phyloP scores from a whole-genome alignment of 176 grass and related monocot species.

The Carex pumila region DNA sequence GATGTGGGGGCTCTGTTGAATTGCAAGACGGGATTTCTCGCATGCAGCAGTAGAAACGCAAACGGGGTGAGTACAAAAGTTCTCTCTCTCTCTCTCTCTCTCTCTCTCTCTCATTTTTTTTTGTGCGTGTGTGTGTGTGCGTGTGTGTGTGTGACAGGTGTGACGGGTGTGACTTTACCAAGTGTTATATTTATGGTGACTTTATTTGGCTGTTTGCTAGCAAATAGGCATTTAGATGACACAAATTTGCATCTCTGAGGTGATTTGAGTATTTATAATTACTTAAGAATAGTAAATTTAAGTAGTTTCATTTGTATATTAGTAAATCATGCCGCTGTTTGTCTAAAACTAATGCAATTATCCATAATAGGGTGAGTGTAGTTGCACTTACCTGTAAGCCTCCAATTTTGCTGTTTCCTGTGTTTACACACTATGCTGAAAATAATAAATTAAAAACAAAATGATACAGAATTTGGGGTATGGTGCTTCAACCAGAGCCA shows the following conservation, averaged over 20 bases:
- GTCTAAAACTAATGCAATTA: not conserved
- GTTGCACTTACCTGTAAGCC: not conserved
- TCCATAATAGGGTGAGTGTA: not conserved
- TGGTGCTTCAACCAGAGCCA: not conserved
- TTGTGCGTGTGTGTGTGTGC: not conserved
- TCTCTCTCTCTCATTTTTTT: not conserved
- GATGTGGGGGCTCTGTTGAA: slow-evolving; percentile 84
- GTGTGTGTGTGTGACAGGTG: not conserved
- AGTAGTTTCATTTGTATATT: not conserved
- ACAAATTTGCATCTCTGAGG: not conserved
- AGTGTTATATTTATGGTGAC: not conserved
- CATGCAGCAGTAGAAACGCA: slow-evolving; percentile 85
- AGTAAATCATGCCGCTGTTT: not conserved
- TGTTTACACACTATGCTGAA: not conserved
- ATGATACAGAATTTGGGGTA: not conserved
- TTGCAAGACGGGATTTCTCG: slow-evolving; percentile 70
- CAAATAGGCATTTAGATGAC: not conserved
- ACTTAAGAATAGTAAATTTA: not conserved
- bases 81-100: not conserved
- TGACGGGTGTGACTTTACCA: not conserved
- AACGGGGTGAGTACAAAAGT: slow-evolving; percentile 53
- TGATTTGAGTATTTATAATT: not conserved
- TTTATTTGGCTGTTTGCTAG: not conserved
- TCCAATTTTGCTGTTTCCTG: not conserved
- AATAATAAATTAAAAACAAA: not conserved